phyloP scores from a whole-genome alignment of 768 basidiomycete species.

The Phanerochaete sordida region DNA sequence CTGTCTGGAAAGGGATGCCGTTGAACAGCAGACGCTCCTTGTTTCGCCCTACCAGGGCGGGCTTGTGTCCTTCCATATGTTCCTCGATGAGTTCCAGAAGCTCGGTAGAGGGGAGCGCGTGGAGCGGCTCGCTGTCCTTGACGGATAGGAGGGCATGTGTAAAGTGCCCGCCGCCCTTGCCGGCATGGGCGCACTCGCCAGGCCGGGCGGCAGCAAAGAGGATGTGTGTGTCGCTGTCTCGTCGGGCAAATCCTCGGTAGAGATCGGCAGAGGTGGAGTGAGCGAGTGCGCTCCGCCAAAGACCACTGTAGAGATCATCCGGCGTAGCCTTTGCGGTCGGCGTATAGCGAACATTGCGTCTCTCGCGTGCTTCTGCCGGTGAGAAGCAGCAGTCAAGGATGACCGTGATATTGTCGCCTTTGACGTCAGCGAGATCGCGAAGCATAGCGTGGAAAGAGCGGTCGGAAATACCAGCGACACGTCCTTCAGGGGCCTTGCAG shows the following conservation, averaged over 20 bases:
- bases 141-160: constrained; percentile 52
- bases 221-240: constrained; percentile 40
- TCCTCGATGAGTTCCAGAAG: constrained; percentile 43
- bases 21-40: constrained; percentile 51
- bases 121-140: constrained; percentile 43
- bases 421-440: constrained; percentile 47
- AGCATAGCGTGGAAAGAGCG: constrained; percentile 62
- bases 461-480: constrained; percentile 64
- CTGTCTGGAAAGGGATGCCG: constrained; percentile 50
- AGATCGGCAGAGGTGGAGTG: constrained; percentile 33
- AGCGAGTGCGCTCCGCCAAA: constrained; percentile 54
- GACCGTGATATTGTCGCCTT: constrained; percentile 69
- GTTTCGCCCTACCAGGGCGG: constrained; percentile 47
- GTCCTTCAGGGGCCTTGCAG: constrained; percentile 40
- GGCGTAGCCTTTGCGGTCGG: constrained; percentile 49
- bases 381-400: constrained; percentile 67
- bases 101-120: constrained; percentile 47
- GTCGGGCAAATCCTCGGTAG: constrained; percentile 44
- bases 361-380: constrained; percentile 33
- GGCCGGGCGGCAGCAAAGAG: constrained; percentile 56
- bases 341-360: constrained; percentile 55
- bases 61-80: constrained; percentile 41
- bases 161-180: constrained; percentile 60
- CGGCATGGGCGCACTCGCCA: constrained; percentile 55
- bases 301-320: constrained; percentile 51